Evolutionary conservation across 441 rosid genomes (phyloP).

Genomic region (Pelargonium fulgidum): DNA sequence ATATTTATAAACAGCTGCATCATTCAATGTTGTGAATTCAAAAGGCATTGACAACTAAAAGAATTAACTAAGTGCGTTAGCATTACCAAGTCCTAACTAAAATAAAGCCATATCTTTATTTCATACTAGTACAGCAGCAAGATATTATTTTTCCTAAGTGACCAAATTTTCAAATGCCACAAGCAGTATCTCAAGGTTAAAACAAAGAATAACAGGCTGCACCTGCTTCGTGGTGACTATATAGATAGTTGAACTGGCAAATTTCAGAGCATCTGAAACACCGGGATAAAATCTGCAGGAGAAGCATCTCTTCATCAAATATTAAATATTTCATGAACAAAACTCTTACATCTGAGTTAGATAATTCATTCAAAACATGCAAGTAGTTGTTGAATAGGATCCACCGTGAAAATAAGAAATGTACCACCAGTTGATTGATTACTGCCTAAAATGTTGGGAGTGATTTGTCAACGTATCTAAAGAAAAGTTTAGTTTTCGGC

Average conservation of each 20-base stretch:
- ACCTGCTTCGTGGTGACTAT: constrained; percentile 92
- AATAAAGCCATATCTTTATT: background rate
- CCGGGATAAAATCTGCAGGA: constrained; percentile 79
- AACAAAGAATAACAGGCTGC: constrained; percentile 9
- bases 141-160: background rate
- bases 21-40: background rate
- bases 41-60: background rate
- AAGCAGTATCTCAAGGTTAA: background rate
- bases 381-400: background rate
- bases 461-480: background rate
- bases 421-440: background rate
- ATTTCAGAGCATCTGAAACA: constrained; percentile 73
- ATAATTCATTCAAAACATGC: background rate
- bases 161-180: background rate
- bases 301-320: constrained; percentile 18
- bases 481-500: background rate
- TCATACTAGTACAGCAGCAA: background rate
- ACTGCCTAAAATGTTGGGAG: background rate
- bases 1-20: background rate
- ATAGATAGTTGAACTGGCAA: constrained; percentile 72
- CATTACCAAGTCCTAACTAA: constrained; percentile 6
- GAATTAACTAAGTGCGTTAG: background rate
- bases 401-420: constrained; percentile 2
- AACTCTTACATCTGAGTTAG: background rate
- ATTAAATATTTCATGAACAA: background rate